Conservation (phyloP, 768 basidiomycete genomes). For the Epithele typhae region DNA sequence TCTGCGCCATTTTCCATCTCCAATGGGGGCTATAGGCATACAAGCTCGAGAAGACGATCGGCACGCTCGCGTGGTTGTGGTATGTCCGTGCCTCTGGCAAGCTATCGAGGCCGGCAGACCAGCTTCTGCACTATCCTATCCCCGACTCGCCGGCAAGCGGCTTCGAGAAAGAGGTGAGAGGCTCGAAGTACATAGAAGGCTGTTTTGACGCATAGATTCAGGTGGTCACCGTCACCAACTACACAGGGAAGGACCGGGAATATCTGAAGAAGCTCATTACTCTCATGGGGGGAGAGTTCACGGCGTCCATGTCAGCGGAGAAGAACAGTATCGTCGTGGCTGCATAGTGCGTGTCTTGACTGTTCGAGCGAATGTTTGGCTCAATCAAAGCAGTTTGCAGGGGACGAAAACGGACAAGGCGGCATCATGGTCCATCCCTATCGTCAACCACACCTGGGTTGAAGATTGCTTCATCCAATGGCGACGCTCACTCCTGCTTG, state of each 20-base stretch:
- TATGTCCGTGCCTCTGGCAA: constrained; percentile 64
- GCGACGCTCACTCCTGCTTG: constrained; percentile 62
- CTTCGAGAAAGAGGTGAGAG: constrained; percentile 60
- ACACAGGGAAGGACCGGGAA: constrained; percentile 81
- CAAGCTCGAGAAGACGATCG: constrained; percentile 54
- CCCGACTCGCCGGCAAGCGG: constrained; percentile 56
- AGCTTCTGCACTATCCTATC: constrained; percentile 81
- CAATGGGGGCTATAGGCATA: constrained; percentile 52
- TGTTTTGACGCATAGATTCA: constrained; percentile 26
- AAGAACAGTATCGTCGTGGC: constrained; percentile 80
- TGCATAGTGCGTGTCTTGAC: constrained; percentile 54
- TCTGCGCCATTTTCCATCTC: neutral
- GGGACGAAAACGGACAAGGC: constrained; percentile 67
- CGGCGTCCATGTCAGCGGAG: constrained; percentile 68
- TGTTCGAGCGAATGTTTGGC: neutral
- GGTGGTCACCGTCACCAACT: constrained; percentile 86
- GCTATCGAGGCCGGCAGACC: constrained; percentile 60
- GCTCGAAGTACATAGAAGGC: too few relatives aligned
- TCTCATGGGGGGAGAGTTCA: constrained; percentile 75
- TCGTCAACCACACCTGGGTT: constrained; percentile 89
- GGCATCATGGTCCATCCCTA: constrained; percentile 72
- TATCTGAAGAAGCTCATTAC: constrained; percentile 82
- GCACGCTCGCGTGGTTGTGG: constrained; percentile 81
- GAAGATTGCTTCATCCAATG: constrained; percentile 87
- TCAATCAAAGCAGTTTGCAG: constrained; percentile 13